Evolutionary conservation across 2,329 filamentous ascomycete genomes (phyloP), one percentile per base, ranked within the genome.

Genomic region (Rhynchosporium secalis): DNA sequence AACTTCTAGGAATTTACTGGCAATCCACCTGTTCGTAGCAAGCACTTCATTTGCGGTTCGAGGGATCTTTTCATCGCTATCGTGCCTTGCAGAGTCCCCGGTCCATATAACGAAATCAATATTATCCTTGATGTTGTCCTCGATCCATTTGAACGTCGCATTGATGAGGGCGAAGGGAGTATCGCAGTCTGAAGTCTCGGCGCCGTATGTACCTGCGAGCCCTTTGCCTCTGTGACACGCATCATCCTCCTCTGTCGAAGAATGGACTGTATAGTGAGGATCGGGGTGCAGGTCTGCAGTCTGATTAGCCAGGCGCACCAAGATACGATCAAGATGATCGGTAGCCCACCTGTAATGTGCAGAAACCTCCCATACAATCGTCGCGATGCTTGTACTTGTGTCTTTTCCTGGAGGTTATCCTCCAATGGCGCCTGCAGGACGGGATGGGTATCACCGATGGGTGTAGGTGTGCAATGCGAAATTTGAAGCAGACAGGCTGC

Each of bases 41-140:
- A 94, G 78, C n/a, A 99, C 88, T 73, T 96, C 87, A 47, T 83
- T 80, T 46, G 86, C 81, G 43, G 82, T 90, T 68, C 95, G 89
- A 12, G 94, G 94, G 40, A 90, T 81, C 54, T 83, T 77, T 74
- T 94, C 90, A 74, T 96, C 92, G 75, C 89, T 94, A 76, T 96
- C 93, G 76, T 97, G 92, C 67, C 92, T 85, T 26, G 90, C 91
- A 38, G 89, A 94, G 75, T 97, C 92, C 67, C 92, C 92, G 1
- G 93, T 96, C 92, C 92, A 96, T 55, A 96, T 80, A 56, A 96
- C 87, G 74, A 97, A 97, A 75, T 97, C 92, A 66, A 97, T 83
- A 3, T 87, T 77, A 73, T 93, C 89, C 72, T 84, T 88, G 62
- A 96, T 73, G 71, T 96, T 88, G 48, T 86, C 83, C 49, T 86